Percentiles rank a stretch among this genome's conserved stretches.
Conservation (phyloP, 257 asterid genomes). For the Solanum virginianum region DNA sequence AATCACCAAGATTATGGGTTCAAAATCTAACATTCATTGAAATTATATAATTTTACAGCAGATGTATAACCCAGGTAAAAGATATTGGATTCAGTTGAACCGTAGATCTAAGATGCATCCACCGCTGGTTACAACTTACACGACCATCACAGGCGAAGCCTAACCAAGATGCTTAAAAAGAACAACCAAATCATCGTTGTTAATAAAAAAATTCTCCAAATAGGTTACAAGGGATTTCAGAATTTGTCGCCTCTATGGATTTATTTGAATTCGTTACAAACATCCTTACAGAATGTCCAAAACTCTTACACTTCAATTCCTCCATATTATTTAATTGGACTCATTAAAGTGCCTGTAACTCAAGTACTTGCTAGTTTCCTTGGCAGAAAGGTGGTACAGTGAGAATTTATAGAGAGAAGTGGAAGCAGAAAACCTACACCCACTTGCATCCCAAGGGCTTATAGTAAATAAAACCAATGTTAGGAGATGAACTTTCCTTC, state of each 20-base stretch:
- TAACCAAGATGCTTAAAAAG: neutral
- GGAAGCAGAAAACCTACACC: neutral
- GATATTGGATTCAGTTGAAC: neutral
- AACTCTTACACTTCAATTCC: neutral
- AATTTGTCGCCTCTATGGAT: neutral
- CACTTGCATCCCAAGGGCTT: neutral
- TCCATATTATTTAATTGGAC: neutral
- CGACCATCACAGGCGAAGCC: neutral
- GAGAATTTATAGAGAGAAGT: neutral
- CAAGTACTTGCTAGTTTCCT: neutral
- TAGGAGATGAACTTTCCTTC: neutral
- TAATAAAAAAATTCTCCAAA: neutral
- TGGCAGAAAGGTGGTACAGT: neutral
- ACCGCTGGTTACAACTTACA: neutral
- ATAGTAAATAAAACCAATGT: neutral
- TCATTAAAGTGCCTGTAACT: neutral
- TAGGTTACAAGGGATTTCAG: neutral
- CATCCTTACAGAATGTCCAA: neutral
- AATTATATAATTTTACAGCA: neutral
- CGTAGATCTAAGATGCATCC: neutral
- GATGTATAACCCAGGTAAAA: neutral
- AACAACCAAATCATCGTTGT: neutral
- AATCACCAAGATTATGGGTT: neutral
- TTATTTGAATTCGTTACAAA: neutral
- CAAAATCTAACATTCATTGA: neutral